Percentiles rank a stretch among this genome's conserved stretches.
These are phyloP conservation scores for Micractinium conductrix DNA, from an alignment of 139 green algal species.

Conservation along the genomic window DNA sequence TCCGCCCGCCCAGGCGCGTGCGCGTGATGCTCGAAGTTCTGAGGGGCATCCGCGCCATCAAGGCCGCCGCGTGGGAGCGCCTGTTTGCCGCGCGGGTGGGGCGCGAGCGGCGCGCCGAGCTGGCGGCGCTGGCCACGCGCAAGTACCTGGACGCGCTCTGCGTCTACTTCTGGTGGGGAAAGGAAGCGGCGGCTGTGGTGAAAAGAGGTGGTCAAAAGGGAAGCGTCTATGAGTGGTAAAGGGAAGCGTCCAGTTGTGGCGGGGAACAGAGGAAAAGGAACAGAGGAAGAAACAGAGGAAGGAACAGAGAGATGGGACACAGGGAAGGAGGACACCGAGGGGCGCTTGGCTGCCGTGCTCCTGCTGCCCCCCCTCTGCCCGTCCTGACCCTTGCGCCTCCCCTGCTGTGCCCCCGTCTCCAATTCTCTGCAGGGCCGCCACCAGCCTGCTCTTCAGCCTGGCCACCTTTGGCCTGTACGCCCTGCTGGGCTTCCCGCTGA, in stretches of 20 bases:
- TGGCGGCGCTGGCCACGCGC: constrained; percentile 62
- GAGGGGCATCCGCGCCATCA: constrained; percentile 64
- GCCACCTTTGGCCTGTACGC: constrained; percentile 67
- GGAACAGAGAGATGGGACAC: no score
- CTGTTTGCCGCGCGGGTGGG: constrained; percentile 42
- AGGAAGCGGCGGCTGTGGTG: no score
- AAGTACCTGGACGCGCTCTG: constrained; percentile 95
- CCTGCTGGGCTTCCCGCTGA: constrained; percentile 45
- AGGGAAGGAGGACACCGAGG: no score
- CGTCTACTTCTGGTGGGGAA: constrained; percentile 85
- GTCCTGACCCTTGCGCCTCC: not conserved
- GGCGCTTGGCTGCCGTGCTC: no score
- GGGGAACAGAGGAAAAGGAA: no score
- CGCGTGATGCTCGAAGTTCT: constrained; percentile 62
- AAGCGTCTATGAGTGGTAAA: no score
- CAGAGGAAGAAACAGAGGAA: no score
- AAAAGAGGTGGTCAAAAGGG: no score
- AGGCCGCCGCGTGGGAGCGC: constrained; percentile 67
- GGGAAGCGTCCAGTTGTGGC: no score
- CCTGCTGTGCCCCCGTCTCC: not conserved
- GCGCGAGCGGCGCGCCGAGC: constrained; percentile 51
- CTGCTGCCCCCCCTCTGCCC: no score
- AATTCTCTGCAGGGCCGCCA: constrained; percentile 56
- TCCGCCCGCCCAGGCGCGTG: constrained; percentile 48
- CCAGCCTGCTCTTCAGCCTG: constrained; percentile 75